phyloP scores from a whole-genome alignment of 371 early-diverging fungal species.

The Encephalitozoon hellem region DNA sequence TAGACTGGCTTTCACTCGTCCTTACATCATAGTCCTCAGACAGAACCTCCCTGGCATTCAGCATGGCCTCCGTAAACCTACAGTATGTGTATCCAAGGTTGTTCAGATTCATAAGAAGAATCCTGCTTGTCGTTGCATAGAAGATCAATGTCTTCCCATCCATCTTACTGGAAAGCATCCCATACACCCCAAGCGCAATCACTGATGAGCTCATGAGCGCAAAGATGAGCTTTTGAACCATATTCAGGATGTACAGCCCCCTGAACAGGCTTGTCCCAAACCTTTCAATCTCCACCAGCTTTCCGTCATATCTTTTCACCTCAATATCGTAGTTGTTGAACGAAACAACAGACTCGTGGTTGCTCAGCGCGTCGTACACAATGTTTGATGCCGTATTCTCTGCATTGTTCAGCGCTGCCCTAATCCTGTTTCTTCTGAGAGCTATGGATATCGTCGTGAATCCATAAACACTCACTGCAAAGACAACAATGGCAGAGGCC shows the following conservation, averaged over 20 bases:
- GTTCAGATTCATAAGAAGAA: constrained; percentile 18
- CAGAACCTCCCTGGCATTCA: constrained; percentile 10
- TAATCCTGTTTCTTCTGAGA: constrained; percentile 48
- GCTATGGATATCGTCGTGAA: constrained; percentile 54
- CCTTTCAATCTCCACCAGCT: constrained; percentile 23
- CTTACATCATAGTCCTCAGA: neutral
- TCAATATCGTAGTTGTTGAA: constrained; percentile 47
- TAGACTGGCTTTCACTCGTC: neutral
- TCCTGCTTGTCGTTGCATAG: constrained; percentile 33
- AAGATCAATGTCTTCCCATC: constrained; percentile 23
- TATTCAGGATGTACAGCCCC: constrained; percentile 52
- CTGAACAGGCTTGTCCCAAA: constrained; percentile 28
- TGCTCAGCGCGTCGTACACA: constrained; percentile 46
- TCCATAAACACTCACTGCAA: constrained; percentile 33
- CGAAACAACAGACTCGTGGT: constrained; percentile 50
- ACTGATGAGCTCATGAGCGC: constrained; percentile 12
- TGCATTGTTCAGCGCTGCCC: constrained; percentile 40
- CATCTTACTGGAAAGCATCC: constrained; percentile 20
- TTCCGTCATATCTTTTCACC: constrained; percentile 34
- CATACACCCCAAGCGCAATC: constrained; percentile 31
- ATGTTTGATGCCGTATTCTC: constrained; percentile 38
- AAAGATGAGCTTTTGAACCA: constrained; percentile 48
- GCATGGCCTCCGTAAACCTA: constrained; percentile 43
- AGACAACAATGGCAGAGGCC: constrained; percentile 26
- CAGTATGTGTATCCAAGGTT: constrained; percentile 57